Evolutionary conservation across 2,329 filamentous ascomycete genomes (phyloP).

Genomic region (Ophiostoma perfectum): DNA sequence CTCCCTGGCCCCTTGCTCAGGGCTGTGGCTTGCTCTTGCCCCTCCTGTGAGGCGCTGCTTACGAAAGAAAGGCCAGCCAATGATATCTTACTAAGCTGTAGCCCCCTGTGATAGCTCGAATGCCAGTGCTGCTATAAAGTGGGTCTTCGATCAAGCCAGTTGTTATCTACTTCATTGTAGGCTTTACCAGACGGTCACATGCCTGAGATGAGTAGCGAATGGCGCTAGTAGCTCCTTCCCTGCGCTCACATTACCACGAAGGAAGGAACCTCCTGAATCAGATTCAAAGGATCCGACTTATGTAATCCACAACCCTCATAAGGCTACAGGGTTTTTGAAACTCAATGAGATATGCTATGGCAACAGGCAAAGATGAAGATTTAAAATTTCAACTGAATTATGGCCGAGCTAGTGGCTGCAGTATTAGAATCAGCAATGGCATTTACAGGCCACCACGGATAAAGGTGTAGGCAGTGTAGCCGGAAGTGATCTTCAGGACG

Average conservation of each 20-base stretch:
- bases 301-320: not conserved
- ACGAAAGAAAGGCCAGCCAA: not conserved
- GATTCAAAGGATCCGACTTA: not conserved
- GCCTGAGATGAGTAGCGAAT: not conserved
- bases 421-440: not conserved
- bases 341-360: not conserved
- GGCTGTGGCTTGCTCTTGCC: not conserved
- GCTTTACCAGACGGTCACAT: slow-evolving; percentile 14
- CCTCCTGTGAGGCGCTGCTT: slow-evolving; percentile 17
- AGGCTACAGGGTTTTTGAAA: not conserved
- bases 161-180: slow-evolving; percentile 18
- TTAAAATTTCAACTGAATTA: not conserved
- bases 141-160: slow-evolving; percentile 23
- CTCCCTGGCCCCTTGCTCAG: too few relatives aligned
- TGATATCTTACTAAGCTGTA: not conserved
- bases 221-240: not conserved
- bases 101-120: slow-evolving; percentile 7
- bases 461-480: slow-evolving; percentile 40
- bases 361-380: not conserved
- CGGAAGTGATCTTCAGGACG: slow-evolving; percentile 40
- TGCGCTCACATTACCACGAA: not conserved
- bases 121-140: slow-evolving; percentile 14
- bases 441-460: slow-evolving; percentile 3
- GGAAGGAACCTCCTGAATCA: not conserved
- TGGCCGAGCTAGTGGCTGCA: not conserved